Percentiles rank a stretch among this genome's conserved stretches.
phyloP scores from a whole-genome alignment of 176 grass and related monocot genomes.

The Phoenix dactylifera region DNA sequence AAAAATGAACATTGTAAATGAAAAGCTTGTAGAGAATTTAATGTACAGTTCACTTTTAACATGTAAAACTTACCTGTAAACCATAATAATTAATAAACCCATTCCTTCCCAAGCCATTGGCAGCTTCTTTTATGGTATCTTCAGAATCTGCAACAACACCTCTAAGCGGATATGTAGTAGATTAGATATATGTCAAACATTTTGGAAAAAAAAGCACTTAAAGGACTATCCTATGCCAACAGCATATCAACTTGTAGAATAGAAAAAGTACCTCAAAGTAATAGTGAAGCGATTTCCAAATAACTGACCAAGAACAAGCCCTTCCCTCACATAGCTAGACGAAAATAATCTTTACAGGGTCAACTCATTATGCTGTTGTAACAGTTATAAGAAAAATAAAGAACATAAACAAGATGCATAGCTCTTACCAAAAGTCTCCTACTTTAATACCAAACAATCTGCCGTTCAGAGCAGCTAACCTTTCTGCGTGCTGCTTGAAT shows the following conservation, averaged over 20 bases:
- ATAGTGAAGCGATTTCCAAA: slow-evolving; percentile 85
- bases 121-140: slow-evolving; percentile 58
- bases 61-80: slow-evolving; percentile 51
- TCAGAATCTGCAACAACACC: slow-evolving; percentile 73
- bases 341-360: slow-evolving; percentile 18
- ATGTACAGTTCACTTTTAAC: too few species aligned
- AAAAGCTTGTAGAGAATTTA: not conserved
- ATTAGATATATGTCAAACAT: too few species aligned
- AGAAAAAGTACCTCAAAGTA: slow-evolving; percentile 60
- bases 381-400: slow-evolving; percentile 2
- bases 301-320: slow-evolving; percentile 89
- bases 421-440: slow-evolving; percentile 75
- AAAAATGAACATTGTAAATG: not conserved
- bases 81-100: slow-evolving; percentile 98
- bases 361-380: slow-evolving; percentile 1
- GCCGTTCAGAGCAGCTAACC: slow-evolving; percentile 70
- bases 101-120: slow-evolving; percentile 58
- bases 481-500: slow-evolving; percentile 80
- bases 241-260: not conserved
- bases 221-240: not conserved
- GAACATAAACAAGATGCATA: slow-evolving; percentile 1
- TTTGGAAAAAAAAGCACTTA: not conserved
- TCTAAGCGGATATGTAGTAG: slow-evolving; percentile 28
- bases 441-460: slow-evolving; percentile 88
- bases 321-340: slow-evolving; percentile 84